Percentiles rank a stretch among this genome's conserved stretches.
Conservation (phyloP, 352 stramenopile species). For the Globisporangium yorkense region DNA sequence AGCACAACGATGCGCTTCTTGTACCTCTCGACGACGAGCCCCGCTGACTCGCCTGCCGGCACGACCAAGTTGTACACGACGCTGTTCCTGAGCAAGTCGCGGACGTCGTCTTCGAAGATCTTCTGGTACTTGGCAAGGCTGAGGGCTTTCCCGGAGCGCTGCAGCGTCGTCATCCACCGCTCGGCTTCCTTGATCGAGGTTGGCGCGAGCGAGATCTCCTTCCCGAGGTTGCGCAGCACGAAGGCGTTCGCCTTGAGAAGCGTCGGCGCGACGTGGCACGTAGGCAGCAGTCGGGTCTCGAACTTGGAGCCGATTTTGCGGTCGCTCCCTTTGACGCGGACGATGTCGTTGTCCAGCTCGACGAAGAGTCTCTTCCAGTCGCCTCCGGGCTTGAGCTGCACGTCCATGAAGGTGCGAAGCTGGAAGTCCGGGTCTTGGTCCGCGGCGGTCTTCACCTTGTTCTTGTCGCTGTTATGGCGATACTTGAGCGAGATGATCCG, state of each 20-base stretch:
- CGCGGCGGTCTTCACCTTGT: slow-evolving; percentile 6
- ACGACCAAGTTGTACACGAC: slow-evolving; percentile 46
- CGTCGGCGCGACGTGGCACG: slow-evolving; percentile 27
- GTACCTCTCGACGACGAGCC: slow-evolving; percentile 48
- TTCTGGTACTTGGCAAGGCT: slow-evolving; percentile 26
- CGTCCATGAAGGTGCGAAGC: slow-evolving; percentile 51
- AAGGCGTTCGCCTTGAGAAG: slow-evolving; percentile 57
- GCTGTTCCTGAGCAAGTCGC: slow-evolving; percentile 34
- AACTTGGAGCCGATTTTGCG: slow-evolving; percentile 45
- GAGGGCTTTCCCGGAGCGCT: slow-evolving; percentile 18
- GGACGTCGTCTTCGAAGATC: slow-evolving; percentile 51
- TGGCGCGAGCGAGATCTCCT: slow-evolving; percentile 43
- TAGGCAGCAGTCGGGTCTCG: slow-evolving; percentile 47
- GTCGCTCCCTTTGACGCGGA: slow-evolving; percentile 62
- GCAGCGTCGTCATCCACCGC: slow-evolving; percentile 43
- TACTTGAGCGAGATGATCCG: slow-evolving; percentile 67
- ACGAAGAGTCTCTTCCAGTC: slow-evolving; percentile 56
- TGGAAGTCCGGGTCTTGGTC: slow-evolving; percentile 12
- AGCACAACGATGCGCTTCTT: slow-evolving; percentile 61
- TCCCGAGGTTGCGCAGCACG: slow-evolving; percentile 36
- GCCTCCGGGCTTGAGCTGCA: slow-evolving; percentile 36
- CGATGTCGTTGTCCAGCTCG: slow-evolving; percentile 56
- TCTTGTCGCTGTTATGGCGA: slow-evolving; percentile 27
- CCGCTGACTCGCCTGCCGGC: slow-evolving; percentile 12
- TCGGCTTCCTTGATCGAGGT: slow-evolving; percentile 29